Conservation (phyloP, 768 basidiomycete species). For the Suillus sp. region DNA sequence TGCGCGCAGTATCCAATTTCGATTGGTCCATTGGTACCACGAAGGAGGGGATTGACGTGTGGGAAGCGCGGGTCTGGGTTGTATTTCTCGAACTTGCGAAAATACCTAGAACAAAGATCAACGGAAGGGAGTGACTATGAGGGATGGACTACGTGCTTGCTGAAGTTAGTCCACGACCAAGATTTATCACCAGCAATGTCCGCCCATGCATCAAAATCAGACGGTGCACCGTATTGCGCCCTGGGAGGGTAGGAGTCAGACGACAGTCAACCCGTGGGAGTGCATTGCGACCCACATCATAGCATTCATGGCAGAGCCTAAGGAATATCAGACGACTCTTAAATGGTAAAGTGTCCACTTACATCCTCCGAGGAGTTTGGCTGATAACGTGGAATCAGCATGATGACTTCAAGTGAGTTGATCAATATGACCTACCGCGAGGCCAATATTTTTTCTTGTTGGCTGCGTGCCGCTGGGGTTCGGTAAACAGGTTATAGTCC, state of each 20-base stretch:
- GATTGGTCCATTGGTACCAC: slow-evolving; percentile 58
- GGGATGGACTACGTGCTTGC: slow-evolving; percentile 38
- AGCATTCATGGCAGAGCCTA: slow-evolving; percentile 69
- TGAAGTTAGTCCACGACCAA: slow-evolving; percentile 59
- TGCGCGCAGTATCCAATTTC: slow-evolving; percentile 59
- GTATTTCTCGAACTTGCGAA: slow-evolving; percentile 67
- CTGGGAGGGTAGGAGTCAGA: slow-evolving; percentile 20
- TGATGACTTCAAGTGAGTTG: not conserved
- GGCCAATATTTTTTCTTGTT: slow-evolving; percentile 60
- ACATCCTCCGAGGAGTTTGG: slow-evolving; percentile 75
- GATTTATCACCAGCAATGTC: slow-evolving; percentile 50
- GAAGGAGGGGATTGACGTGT: slow-evolving; percentile 45
- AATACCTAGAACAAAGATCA: slow-evolving; percentile 48
- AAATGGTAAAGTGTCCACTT: slow-evolving; percentile 27
- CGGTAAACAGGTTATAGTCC: slow-evolving; percentile 58
- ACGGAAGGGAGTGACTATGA: not conserved
- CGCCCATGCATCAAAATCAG: slow-evolving; percentile 71
- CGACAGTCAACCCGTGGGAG: not conserved
- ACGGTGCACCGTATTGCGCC: slow-evolving; percentile 65
- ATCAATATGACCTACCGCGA: slow-evolving; percentile 45
- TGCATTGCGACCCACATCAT: slow-evolving; percentile 36
- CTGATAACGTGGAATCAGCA: slow-evolving; percentile 33
- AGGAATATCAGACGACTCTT: not conserved
- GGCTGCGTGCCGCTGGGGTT: slow-evolving; percentile 52
- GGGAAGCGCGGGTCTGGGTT: slow-evolving; percentile 52